Evolutionary conservation across 805 yeast species (phyloP), one percentile per base, ranked within the genome.

Genomic region (Teunomyces barrocoloradensis): DNA sequence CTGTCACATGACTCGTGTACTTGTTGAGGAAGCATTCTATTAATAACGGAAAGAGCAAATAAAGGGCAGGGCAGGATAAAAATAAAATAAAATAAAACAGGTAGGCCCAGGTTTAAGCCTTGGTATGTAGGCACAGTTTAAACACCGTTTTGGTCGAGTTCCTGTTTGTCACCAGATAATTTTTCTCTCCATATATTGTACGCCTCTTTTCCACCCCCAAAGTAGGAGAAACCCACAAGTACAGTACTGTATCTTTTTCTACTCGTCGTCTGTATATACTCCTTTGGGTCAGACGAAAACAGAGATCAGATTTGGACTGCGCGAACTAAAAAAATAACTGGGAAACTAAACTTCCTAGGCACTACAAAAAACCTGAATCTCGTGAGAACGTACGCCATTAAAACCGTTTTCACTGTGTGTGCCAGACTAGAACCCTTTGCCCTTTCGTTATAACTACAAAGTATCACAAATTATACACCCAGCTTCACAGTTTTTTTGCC

Each of bases 271-370:
- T 13, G 40, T 37, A 9, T 6, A 12, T 36, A n/a, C 40, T 37
- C 27, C 15, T 37, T 37, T 37, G 15, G 27, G 38, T 21, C 20
- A 35, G 38, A 35, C 38, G 29, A 37, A 37, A 37, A 37, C 40
- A 37, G 40, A 23, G 40, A 37, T 37, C 40, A 37, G 40, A 37
- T 21, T 37, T 23, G 40, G 13, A 23, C 28, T 23, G 40, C 40
- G 40, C 20, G 4, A 18, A 37, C 29, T 37, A 37, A 37, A 37
- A 25, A 37, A 37, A 37, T 37, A 37, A 20, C 13, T n/a, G 10
- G 34, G 40, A 23, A 37, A 37, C 29, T 37, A 21, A 21, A 32
- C 17, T 15, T 32, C 34, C 34, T 13, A 32, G 17, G 34, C 34
- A 13, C 34, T 32, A 13, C 34, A 7, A 32, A 32, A 32, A 13